phyloP scores from a whole-genome alignment of 352 stramenopile species.

The Pythium diclinum region DNA sequence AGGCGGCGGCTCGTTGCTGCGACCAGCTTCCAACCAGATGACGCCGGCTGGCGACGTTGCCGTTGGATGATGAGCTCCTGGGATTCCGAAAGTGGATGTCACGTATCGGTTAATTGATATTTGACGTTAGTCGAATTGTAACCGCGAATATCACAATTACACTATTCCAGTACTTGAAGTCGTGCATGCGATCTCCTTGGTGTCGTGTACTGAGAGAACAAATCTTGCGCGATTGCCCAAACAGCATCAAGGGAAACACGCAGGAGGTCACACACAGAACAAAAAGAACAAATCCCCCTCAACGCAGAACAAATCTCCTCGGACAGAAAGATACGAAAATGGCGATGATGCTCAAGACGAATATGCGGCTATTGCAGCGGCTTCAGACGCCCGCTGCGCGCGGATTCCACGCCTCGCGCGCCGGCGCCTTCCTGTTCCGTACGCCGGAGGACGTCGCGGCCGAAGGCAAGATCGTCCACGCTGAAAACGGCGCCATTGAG shows the following conservation, averaged over 20 bases:
- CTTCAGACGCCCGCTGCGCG: not conserved
- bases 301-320: too few relatives aligned
- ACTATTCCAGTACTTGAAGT: conserved; percentile 2
- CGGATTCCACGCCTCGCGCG: conserved; percentile 38
- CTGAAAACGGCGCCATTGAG: conserved; percentile 45
- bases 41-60: too few relatives aligned
- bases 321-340: not conserved
- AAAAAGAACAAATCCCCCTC: too few relatives aligned
- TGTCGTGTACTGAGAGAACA: conserved; percentile 14
- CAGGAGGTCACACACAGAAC: not conserved
- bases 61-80: not conserved
- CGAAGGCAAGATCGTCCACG: conserved; percentile 38
- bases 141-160: not conserved
- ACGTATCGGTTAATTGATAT: not conserved
- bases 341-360: not conserved
- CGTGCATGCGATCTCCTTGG: not conserved
- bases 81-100: not conserved
- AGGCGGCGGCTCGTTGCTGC: not conserved
- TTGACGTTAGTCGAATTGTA: not conserved
- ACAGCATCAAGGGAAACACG: conserved; percentile 9
- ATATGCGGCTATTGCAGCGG: not conserved
- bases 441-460: conserved; percentile 46
- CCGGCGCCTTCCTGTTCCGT: conserved; percentile 47
- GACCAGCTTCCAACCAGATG: not conserved
- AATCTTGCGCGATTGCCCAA: conserved; percentile 24